phyloP scores from a whole-genome alignment of 108 stramenopile genomes.

The Discostella pseudostelligera region DNA sequence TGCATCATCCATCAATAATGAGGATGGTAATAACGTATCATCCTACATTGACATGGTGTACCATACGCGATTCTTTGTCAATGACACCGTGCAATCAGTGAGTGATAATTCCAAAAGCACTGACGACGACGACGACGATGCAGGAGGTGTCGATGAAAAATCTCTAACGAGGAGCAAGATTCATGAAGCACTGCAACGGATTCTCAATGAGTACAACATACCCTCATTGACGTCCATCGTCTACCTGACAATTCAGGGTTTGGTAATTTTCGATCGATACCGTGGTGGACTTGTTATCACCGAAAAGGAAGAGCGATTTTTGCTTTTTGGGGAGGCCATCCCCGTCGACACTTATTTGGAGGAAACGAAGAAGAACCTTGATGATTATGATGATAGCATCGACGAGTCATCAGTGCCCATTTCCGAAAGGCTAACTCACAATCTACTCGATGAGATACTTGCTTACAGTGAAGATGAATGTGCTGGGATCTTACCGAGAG shows the following conservation, averaged over 20 bases:
- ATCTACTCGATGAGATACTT: constrained; percentile 39
- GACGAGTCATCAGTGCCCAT: constrained; percentile 10
- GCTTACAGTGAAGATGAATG: constrained; percentile 28
- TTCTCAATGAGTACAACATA: constrained; percentile 22
- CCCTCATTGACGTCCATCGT: constrained; percentile 19
- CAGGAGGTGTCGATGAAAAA: not conserved
- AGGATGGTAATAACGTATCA: not conserved
- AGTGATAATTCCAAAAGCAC: not conserved
- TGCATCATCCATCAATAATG: constrained; percentile 2
- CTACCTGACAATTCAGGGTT: constrained; percentile 36
- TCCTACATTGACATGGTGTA: constrained; percentile 25
- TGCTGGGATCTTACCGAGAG: constrained; percentile 29
- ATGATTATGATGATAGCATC: not conserved
- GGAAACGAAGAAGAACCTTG: not conserved
- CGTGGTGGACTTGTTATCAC: constrained; percentile 36
- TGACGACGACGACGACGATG: not conserved
- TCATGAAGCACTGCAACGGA: constrained; percentile 14
- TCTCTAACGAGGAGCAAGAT: not conserved
- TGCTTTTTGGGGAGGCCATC: constrained; percentile 23
- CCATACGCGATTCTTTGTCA: constrained; percentile 29
- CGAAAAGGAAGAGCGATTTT: constrained; percentile 16
- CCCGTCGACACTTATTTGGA: not conserved
- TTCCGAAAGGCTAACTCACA: constrained; percentile 34
- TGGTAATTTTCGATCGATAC: constrained; percentile 38
- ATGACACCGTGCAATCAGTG: not conserved